Percentiles rank a stretch among this genome's conserved stretches.
phyloP scores from a whole-genome alignment of 1,284 basidiomycete species.

The Sphagnurus paluster region DNA sequence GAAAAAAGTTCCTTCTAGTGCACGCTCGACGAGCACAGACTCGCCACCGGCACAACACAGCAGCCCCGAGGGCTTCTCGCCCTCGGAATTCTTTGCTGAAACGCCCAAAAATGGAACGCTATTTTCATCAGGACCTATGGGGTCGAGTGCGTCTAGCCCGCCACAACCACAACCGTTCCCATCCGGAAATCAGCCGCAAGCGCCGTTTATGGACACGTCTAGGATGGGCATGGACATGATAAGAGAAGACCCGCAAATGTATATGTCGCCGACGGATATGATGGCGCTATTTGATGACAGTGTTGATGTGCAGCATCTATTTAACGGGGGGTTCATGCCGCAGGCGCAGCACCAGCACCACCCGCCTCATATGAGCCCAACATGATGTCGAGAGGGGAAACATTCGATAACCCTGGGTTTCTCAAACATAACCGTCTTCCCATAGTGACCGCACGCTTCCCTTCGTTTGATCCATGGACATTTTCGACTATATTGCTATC shows the following conservation, averaged over 20 bases:
- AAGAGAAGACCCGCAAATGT: conserved; percentile 40
- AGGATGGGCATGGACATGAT: conserved; percentile 37
- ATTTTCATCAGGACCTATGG: conserved; percentile 11
- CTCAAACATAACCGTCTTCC: conserved; percentile 37
- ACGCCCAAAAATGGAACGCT: conserved; percentile 15
- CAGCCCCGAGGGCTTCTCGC: conserved; percentile 64
- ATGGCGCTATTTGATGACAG: conserved; percentile 43
- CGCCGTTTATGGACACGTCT: conserved; percentile 32
- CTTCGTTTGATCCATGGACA: conserved; percentile 1
- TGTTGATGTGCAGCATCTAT: conserved; percentile 37
- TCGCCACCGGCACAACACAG: conserved; percentile 57
- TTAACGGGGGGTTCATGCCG: conserved; percentile 32
- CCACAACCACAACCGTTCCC: conserved; percentile 12
- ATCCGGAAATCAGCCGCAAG: conserved; percentile 18
- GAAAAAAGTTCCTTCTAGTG: conserved; percentile 61
- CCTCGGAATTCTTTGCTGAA: conserved; percentile 58
- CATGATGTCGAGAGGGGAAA: conserved; percentile 11
- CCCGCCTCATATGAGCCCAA: conserved; percentile 12
- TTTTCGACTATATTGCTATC: conserved; percentile 12
- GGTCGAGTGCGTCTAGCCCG: conserved; percentile 7
- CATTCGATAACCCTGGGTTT: conserved; percentile 27
- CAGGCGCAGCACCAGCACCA: conserved; percentile 13
- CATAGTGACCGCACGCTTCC: conserved; percentile 27
- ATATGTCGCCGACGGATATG: conserved; percentile 44
- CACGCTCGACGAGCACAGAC: conserved; percentile 43